Base-by-base conservation (phyloP, 371 early-diverging fungal species). In the Dinochytrium kinnereticum region DNA sequence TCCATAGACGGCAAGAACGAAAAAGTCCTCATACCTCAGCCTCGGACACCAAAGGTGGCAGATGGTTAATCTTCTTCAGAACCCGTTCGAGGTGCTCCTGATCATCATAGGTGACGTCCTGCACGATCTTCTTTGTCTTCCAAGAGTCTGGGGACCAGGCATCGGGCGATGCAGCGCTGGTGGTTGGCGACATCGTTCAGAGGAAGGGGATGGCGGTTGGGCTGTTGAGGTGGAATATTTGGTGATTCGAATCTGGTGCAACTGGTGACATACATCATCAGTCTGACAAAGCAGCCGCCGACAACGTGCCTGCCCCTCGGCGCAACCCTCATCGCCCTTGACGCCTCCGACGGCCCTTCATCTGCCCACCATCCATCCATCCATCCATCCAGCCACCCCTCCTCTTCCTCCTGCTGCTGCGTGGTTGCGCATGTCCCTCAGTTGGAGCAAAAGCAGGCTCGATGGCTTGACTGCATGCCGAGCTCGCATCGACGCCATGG, bases 1-100 rank as follows among this genome's bases (percentile, higher is more conserved):
- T n/a, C 59, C 30, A 44, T 0, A 19, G 31, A 34, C 17, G 15
- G 39, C n/a, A 70, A 19, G 19, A 55, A 33, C 24, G 10, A 1
- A 59, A 53, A 5, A 26, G 19, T 53, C 65, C 44, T 44, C 3
- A n/a, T 86, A 94, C 96, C 88, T 96, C 98, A n/a, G 84, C 81
- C 51, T 93, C 86, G 26, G 91, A 89, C 37, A 98, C 98, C 75
- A 98, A 85, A 33, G 97, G 97, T 55, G 98, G 98, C 64, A 98
- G 84, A n/a, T 81, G 85, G 1, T 87, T 80, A 24, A 98, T 84
- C 76, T 95, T 95, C 26, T 80, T 77, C n/a, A 96, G 80, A 1
- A 94, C 94, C 26, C 80, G 78, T 31, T 90, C 75, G 1, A 95
- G 84, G 24, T 83, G 70, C 21, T 79, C 88, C 53, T 85, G 89